Evolutionary conservation across 495 filamentous ascomycete species (phyloP).

Genomic region (Peziza echinospora): DNA sequence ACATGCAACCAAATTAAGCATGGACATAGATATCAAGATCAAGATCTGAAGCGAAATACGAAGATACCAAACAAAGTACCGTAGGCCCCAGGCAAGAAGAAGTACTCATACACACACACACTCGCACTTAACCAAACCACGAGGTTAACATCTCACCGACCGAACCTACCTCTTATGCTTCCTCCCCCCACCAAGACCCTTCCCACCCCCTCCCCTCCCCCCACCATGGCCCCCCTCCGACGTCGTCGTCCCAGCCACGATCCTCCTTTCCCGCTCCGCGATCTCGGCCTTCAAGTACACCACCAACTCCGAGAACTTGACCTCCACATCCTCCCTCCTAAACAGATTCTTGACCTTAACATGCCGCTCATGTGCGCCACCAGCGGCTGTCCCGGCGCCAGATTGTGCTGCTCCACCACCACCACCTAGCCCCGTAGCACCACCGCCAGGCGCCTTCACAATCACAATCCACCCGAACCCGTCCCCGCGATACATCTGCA

Average conservation of each 20-base stretch:
- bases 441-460: constrained; percentile 31
- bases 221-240: not conserved
- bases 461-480: constrained; percentile 72
- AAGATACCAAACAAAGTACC: too few relatives aligned
- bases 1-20: too few relatives aligned
- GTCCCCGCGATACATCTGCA: constrained; percentile 47
- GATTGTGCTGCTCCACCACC: too few relatives aligned
- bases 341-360: constrained; percentile 56
- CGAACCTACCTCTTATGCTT: not conserved
- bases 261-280: constrained; percentile 47
- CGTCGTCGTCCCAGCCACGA: not conserved
- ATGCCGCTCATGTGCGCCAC: constrained; percentile 30
- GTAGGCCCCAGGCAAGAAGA: too few relatives aligned
- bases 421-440: too few relatives aligned
- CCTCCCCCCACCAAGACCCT: not conserved
- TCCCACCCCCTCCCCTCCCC: not conserved
- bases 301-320: constrained; percentile 53
- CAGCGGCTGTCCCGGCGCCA: too few relatives aligned
- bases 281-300: constrained; percentile 63
- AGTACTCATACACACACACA: too few relatives aligned
- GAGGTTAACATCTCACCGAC: too few relatives aligned
- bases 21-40: too few relatives aligned
- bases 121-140: too few relatives aligned
- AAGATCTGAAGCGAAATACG: too few relatives aligned
- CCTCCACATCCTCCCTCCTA: constrained; percentile 64